These are phyloP conservation scores for Perilla frutescens DNA, from an alignment of 257 asterid species.

Conservation along the genomic window DNA sequence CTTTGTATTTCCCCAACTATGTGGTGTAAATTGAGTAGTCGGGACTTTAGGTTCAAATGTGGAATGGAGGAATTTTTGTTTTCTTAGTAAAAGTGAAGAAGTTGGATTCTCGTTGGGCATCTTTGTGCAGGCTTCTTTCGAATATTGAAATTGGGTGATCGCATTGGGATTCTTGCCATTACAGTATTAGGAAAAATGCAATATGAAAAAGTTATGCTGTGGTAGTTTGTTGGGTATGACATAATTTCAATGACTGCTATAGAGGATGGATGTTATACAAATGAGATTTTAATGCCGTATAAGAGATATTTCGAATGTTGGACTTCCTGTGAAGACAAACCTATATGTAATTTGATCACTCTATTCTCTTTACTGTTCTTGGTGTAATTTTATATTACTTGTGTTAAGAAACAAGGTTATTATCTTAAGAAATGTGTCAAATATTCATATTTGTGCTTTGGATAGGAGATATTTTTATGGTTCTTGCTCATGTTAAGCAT, in stretches of 20 bases:
- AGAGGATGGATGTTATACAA: background rate
- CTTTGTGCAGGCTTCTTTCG: background rate
- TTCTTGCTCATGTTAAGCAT: slow-evolving; percentile 2
- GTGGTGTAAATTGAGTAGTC: background rate
- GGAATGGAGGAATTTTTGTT: slow-evolving; percentile 21
- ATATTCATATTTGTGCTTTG: slow-evolving; percentile 7
- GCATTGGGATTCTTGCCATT: background rate
- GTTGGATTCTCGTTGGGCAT: slow-evolving; percentile 2
- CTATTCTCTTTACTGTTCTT: background rate
- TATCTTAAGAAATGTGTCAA: background rate
- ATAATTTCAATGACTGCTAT: background rate
- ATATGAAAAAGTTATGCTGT: background rate
- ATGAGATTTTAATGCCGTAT: background rate
- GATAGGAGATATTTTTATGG: slow-evolving; percentile 1
- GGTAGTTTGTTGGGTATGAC: slow-evolving; percentile 8
- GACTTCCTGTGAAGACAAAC: background rate
- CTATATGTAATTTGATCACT: slow-evolving; percentile 4
- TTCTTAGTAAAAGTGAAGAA: slow-evolving; percentile 18
- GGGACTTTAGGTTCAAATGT: slow-evolving; percentile 2
- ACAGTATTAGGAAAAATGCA: background rate
- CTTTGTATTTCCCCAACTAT: background rate
- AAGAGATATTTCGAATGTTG: background rate
- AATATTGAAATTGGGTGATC: background rate
- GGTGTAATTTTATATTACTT: background rate
- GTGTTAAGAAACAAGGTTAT: background rate